A percentile compares a stretch with the other conserved stretches of the same genome.
phyloP scores from a whole-genome alignment of 192 early-diverging fungal species.

The Lobosporangium transversale region DNA sequence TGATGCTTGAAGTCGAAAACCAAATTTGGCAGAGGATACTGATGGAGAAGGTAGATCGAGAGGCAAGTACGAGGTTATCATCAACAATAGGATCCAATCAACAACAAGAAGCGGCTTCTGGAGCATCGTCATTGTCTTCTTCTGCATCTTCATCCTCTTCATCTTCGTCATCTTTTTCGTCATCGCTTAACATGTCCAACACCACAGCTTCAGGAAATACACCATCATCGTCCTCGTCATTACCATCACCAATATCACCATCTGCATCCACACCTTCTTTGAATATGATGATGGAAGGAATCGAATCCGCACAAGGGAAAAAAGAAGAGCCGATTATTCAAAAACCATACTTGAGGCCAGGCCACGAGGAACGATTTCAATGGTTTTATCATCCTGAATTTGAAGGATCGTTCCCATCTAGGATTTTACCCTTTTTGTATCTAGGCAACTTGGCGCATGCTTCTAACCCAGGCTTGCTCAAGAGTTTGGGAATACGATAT shows the following conservation, averaged over 20 bases:
- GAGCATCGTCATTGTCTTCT: background rate
- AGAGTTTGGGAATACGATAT: slow-evolving; percentile 62
- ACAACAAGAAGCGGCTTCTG: background rate
- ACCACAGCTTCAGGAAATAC: too few species aligned
- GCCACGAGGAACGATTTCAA: slow-evolving; percentile 26
- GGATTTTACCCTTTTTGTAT: slow-evolving; percentile 67
- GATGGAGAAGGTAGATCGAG: background rate
- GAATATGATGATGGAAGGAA: slow-evolving; percentile 27
- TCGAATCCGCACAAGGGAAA: slow-evolving; percentile 7
- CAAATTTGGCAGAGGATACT: slow-evolving; percentile 40
- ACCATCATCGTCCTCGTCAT: too few species aligned
- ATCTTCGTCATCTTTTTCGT: slow-evolving; percentile 37
- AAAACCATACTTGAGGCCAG: slow-evolving; percentile 11
- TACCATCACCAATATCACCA: background rate
- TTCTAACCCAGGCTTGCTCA: slow-evolving; percentile 65
- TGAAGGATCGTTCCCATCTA: slow-evolving; percentile 70
- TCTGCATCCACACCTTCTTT: background rate
- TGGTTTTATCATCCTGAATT: slow-evolving; percentile 68
- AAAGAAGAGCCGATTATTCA: slow-evolving; percentile 2
- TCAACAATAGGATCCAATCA: too few species aligned
- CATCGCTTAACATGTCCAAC: slow-evolving; percentile 25
- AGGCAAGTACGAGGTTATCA: background rate
- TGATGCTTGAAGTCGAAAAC: slow-evolving; percentile 58
- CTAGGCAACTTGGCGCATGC: slow-evolving; percentile 71
- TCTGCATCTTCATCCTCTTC: slow-evolving; percentile 29